Base-by-base conservation (phyloP, 495 filamentous ascomycete species). In the Aspergillus mulundensis region DNA sequence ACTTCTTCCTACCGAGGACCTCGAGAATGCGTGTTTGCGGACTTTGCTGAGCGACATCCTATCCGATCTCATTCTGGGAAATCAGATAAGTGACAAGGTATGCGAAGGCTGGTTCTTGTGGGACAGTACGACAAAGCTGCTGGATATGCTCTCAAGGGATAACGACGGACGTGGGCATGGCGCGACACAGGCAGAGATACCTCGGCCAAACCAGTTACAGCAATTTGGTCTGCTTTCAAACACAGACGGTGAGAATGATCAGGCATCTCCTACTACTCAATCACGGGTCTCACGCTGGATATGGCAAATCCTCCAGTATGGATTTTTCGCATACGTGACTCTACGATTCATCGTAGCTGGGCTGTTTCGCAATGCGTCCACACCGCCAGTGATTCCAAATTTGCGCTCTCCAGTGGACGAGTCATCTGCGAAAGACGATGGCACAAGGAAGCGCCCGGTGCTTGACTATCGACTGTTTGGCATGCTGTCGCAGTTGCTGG, bases 91-190 rank as follows among this genome's bases (percentile, higher is more conserved):
- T 53, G 88, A 85, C 57, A 91, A 81, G 65, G 76, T 86, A 56
- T 93, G 86, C 64, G 85, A 97, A 71, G 87, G 88, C 20, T 90
- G 87, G 86, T 81, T 96, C 61, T 71, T 97, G 56, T 95, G 87
- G 84, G 87, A 91, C 64, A 80, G 81, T 53, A 80, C 92, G 60
- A 86, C 83, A 57, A 95, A 86, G 66, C 59, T 84, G 21, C 65
- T 81, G 45, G 76, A 77, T 50, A 58, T 65, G 34, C 25, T 57
- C 18, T 43, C 46, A 25, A 64, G 69, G 59, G 63, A 60, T 62
- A 60, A 62, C n/a, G 20, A 39, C 15, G 53, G 53, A 21, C 53
- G 55, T 6, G 57, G 69, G 58, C 53, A 58, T 50, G 53, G 61
- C 32, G 32, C 60, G 34, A 60, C 67, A 43, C 57, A 66, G 15